Percentiles rank a stretch among this genome's conserved stretches.
Conservation (phyloP, 495 filamentous ascomycete species). For the Neurospora sp. region DNA sequence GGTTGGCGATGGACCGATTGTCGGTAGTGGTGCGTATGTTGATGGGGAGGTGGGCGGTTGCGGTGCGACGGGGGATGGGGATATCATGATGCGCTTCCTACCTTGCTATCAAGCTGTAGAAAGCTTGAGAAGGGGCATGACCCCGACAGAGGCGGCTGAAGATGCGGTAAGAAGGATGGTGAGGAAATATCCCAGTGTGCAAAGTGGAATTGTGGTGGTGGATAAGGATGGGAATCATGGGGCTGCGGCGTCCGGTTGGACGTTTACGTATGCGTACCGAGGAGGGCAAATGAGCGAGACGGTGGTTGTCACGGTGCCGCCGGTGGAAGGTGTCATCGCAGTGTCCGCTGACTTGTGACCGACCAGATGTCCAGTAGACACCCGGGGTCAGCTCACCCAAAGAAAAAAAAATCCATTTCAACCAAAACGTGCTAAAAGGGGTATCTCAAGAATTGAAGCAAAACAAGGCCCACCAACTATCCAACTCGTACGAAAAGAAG, state of each 20-base stretch:
- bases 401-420: neutral
- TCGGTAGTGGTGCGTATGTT: constrained; percentile 38
- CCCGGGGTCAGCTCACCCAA: neutral
- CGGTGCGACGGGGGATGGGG: constrained; percentile 40
- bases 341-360: neutral
- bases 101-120: constrained; percentile 43
- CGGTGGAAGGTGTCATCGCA: constrained; percentile 7
- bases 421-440: neutral
- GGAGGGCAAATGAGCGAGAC: constrained; percentile 33
- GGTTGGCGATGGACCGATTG: constrained; percentile 40
- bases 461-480: neutral
- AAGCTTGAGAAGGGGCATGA: constrained; percentile 33
- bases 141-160: constrained; percentile 30
- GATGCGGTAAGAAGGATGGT: constrained; percentile 37
- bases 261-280: constrained; percentile 35
- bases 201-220: constrained; percentile 37
- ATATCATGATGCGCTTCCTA: constrained; percentile 42
- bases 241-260: constrained; percentile 37
- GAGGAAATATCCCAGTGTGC: constrained; percentile 28
- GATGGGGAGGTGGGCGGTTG: constrained; percentile 40
- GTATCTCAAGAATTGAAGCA: neutral
- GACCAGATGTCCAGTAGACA: neutral
- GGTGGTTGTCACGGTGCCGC: constrained; percentile 28
- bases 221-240: constrained; percentile 31
- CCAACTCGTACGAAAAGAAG: neutral